These are phyloP conservation scores for Mycena alexandri DNA, from an alignment of 768 basidiomycete genomes.

Conservation along the genomic window DNA sequence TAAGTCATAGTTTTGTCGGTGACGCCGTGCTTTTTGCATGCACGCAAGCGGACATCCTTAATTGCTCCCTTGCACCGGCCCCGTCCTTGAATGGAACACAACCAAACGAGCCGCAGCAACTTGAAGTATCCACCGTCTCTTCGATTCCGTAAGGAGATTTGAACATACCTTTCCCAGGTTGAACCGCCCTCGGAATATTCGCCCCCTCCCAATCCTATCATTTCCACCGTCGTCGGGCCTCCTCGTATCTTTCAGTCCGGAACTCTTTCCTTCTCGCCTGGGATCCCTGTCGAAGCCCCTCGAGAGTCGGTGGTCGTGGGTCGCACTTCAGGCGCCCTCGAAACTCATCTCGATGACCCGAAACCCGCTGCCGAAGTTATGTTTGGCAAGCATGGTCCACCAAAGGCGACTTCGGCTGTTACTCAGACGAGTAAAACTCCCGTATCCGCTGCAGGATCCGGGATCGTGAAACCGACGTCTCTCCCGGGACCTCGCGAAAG, in stretches of 20 bases:
- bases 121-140: constrained; percentile 21
- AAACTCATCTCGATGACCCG: not conserved
- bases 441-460: no score
- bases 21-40: constrained; percentile 10
- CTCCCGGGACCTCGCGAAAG: not conserved
- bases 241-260: constrained; percentile 35
- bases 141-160: not conserved
- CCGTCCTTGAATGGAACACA: constrained; percentile 5
- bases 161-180: constrained; percentile 17
- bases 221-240: constrained; percentile 22
- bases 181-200: constrained; percentile 14
- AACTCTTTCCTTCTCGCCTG: constrained; percentile 25
- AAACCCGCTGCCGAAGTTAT: constrained; percentile 23
- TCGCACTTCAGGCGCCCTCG: constrained; percentile 4
- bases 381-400: constrained; percentile 30
- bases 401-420: not conserved
- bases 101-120: constrained; percentile 10
- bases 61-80: constrained; percentile 31
- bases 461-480: no score
- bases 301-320: constrained; percentile 1
- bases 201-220: constrained; percentile 2
- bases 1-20: not conserved
- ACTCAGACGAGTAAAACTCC: no score
- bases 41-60: constrained; percentile 22
- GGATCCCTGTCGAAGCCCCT: not conserved